Base-by-base conservation (phyloP, 306 rosid genomes). In the Alnus rubra region DNA sequence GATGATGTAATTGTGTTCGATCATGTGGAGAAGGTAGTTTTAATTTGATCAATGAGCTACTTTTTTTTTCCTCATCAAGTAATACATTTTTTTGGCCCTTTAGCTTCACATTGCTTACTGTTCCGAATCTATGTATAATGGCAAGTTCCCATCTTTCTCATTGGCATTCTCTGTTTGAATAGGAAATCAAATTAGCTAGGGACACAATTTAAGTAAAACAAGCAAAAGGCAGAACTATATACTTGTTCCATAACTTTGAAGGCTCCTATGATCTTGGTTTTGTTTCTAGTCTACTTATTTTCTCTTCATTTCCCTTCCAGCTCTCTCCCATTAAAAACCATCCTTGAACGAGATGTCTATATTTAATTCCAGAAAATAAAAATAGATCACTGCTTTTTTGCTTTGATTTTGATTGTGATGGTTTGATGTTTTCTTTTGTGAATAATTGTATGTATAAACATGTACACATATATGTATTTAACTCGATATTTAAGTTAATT, bases 1-100 rank as follows among this genome's bases (percentile, higher is more conserved):
- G 94, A 95, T 76, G 86, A 89, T 45, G 97, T 95, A 50, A 86
- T 95, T 69, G 99, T 95, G 84, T 95, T 95, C 73, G 98, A 95
- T 86, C 99, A 95, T 71, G 94, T 95, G 78, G 91, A 90, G 64
- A 95, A 95, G 98, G 99, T 95, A 87, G 58, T 18, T 78, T 74
- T 88, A 71, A 63, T 74, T 53, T 50, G 76, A 58, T 51, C 50
- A 7, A 58, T 5, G 15, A 31, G 18, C 23, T 68, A 53, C 37
- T 37, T 23, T 44, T 35, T 71, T 69, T 6, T 33, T 51, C 58
- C 45, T 9, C 14, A 49, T 49, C 47, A 58, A 69, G 59, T 67
- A 54, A 28, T 70, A 31, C 74, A 4, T 62, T 39, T 72, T 55
- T 70, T 42, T 70, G 64, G 76, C 47, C 59, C 8, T 58, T 72